Base-by-base conservation (phyloP, 805 yeast species). In the Kurtzmaniella fragi region DNA sequence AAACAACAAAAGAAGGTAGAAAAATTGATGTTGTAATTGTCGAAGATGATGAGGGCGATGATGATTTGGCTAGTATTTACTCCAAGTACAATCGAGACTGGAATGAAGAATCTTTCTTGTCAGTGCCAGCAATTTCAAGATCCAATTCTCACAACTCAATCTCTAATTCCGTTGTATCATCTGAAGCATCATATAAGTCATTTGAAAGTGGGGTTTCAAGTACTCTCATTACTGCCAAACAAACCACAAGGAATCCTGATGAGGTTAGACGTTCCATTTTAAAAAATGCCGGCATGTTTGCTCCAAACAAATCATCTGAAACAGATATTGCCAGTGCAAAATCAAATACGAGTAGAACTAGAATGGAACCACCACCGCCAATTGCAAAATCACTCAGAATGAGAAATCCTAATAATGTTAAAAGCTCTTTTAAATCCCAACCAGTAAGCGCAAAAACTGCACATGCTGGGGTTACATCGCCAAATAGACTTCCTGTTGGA, bases 1-100 rank as follows among this genome's bases (percentile, higher is more conserved):
- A 69, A 36, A 60, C 51, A 37, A 54, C 57, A 4, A 58, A 49
- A 17, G 61, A 59, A 17, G 74, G 73, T 3, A 61, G 57, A 40
- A 58, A 59, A 11, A 64, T 68, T 0, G 74, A 69, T 39, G 71
- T 69, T 5, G 73, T 69, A 2, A 46, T 68, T 31, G 72, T 69
- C 4, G 73, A 67, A 9, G 56, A 49, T 15, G 54, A 51, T 7
- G 46, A 43, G 8, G 44, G 43, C 4, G 39, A 36, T 13, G 29
- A 28, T 23, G 67, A 62, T 14, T 56, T 69, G 36, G 57, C 55
- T 43, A 67, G 73, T 45, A 59, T 69, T 34, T 68, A 68, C 43
- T 69, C 73, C 4, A 62, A 59, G 41, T 69, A 69, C 46, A 56
- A 58, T 23, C 52, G 49, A 27, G 46, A 55, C 32, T 59, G 64